Percentiles rank a stretch among this genome's conserved stretches.
These are phyloP conservation scores for Trichosanthes truncata DNA, from an alignment of 306 rosid genomes.

Conservation along the genomic window DNA sequence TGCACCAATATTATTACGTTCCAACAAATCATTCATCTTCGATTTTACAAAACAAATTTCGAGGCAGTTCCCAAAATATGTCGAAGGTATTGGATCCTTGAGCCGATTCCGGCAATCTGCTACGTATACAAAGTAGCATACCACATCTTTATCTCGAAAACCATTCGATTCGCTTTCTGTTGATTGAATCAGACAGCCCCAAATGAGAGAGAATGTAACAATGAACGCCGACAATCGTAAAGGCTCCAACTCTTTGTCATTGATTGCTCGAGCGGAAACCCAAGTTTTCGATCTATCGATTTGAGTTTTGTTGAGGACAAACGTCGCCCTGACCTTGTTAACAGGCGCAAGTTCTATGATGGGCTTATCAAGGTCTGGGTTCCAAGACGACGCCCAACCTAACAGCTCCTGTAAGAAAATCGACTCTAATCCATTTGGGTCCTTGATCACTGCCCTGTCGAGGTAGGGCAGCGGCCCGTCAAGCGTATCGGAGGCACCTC, in stretches of 20 bases:
- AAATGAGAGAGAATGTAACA: constrained; percentile 17
- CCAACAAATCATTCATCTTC: background rate
- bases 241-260: background rate
- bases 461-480: background rate
- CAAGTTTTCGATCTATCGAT: constrained; percentile 14
- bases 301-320: constrained; percentile 1
- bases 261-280: background rate
- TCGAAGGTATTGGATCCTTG: constrained; percentile 2
- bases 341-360: background rate
- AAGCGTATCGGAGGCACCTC: background rate
- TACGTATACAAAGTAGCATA: constrained; percentile 8
- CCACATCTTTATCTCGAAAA: background rate
- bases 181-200: constrained; percentile 23
- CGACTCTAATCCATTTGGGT: background rate
- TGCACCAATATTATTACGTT: background rate
- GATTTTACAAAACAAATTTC: background rate
- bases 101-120: constrained; percentile 34
- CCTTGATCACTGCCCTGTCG: background rate
- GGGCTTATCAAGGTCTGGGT: background rate
- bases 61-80: constrained; percentile 20
- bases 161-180: background rate
- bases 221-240: constrained; percentile 16
- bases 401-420: background rate
- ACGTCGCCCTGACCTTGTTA: constrained; percentile 14
- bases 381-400: background rate